phyloP scores from a whole-genome alignment of 106 monocot species.

The Platanthera zijinensis region DNA sequence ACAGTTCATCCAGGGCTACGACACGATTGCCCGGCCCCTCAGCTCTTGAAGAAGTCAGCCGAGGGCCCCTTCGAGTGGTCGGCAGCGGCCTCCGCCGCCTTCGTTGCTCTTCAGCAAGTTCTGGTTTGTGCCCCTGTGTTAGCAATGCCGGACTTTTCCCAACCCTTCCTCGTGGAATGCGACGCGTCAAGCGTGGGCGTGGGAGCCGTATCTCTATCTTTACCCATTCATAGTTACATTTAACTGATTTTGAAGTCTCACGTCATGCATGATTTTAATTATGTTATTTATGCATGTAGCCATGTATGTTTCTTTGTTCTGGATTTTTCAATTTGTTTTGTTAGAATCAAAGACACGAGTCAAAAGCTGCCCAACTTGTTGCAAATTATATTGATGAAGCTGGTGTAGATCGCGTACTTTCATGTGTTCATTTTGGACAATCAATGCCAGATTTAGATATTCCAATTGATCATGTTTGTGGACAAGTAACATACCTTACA shows the following conservation, averaged over 20 bases:
- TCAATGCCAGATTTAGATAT: conserved; percentile 90
- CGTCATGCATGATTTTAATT: not conserved
- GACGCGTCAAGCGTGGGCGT: too few species aligned
- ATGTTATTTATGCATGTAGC: not conserved
- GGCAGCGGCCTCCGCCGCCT: too few species aligned
- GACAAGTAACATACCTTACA: conserved; percentile 38
- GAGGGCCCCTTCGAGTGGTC: too few species aligned
- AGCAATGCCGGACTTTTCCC: too few species aligned
- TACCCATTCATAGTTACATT: not conserved
- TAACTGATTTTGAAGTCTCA: not conserved
- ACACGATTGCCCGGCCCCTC: too few species aligned
- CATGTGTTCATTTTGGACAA: conserved; percentile 92
- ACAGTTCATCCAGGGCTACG: too few species aligned
- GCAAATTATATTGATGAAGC: conserved; percentile 86
- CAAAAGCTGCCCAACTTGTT: conserved; percentile 80
- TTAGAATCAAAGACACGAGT: conserved; percentile 85
- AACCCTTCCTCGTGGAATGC: too few species aligned
- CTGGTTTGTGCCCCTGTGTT: too few species aligned
- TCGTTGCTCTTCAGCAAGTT: too few species aligned
- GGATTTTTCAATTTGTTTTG: not conserved
- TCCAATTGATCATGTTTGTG: conserved; percentile 78
- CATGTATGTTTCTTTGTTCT: not conserved
- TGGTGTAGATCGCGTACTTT: conserved; percentile 70
- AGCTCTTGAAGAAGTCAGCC: too few species aligned
- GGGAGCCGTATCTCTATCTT: too few species aligned